Percentiles rank a stretch among this genome's conserved stretches.
Conservation (phyloP, 169 alveolate genomes). For the Cryptosporidium canis region DNA sequence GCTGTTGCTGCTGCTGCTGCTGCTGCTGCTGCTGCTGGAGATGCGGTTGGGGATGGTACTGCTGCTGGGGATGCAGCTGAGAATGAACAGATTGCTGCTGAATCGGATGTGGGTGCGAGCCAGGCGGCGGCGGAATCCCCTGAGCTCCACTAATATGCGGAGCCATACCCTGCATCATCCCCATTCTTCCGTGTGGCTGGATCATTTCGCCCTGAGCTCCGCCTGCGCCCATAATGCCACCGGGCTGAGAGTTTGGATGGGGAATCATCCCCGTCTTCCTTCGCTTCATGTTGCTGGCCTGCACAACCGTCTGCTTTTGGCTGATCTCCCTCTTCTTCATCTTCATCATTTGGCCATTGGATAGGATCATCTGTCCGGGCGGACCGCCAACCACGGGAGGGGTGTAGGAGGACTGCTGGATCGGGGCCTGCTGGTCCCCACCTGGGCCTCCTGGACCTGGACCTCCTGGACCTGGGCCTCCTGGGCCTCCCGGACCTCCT, state of each 20-base stretch:
- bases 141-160: conserved; percentile 20
- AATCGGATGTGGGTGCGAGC: neutral
- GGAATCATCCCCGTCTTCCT: conserved; percentile 24
- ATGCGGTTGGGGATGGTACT: neutral
- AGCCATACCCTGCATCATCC: neutral
- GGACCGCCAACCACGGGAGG: conserved; percentile 19
- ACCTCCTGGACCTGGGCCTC: neutral
- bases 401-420: conserved; percentile 26
- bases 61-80: neutral
- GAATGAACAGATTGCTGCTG: neutral
- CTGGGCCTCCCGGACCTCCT: too few relatives aligned
- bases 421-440: neutral
- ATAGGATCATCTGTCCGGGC: conserved; percentile 24
- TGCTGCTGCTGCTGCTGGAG: conserved; percentile 4
- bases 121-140: neutral
- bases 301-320: conserved; percentile 2
- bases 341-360: conserved; percentile 23
- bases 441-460: neutral
- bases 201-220: conserved; percentile 9
- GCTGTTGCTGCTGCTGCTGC: neutral
- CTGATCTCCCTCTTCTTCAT: conserved; percentile 51
- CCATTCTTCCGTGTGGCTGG: neutral
- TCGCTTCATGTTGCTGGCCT: conserved; percentile 12
- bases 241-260: neutral
- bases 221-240: neutral